These are phyloP conservation scores for Lepraria neglecta DNA, from an alignment of 495 filamentous ascomycete genomes.

Conservation along the genomic window DNA sequence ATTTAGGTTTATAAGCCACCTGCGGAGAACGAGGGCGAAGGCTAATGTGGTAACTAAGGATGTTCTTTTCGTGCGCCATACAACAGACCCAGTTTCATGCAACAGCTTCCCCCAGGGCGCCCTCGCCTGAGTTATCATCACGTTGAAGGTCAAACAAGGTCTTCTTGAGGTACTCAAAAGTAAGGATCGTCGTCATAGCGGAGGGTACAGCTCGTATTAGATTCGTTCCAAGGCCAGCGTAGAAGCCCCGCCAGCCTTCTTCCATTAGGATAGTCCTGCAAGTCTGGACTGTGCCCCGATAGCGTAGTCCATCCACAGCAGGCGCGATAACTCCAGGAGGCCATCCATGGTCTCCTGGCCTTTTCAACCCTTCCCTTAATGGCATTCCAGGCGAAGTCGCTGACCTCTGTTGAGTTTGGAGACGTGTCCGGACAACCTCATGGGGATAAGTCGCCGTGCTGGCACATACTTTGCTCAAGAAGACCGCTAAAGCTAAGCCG, in stretches of 20 bases:
- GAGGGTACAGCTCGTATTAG: constrained; percentile 92
- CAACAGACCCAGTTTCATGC: constrained; percentile 6
- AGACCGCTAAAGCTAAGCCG: constrained; percentile 81
- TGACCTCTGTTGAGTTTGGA: constrained; percentile 87
- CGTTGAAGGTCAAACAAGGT: constrained; percentile 44
- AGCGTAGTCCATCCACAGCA: constrained; percentile 58
- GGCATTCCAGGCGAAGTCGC: constrained; percentile 41
- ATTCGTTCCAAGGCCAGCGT: constrained; percentile 96
- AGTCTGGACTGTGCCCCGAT: constrained; percentile 75
- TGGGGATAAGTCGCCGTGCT: constrained; percentile 96
- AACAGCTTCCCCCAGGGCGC: constrained; percentile 15
- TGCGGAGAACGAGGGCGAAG: background rate
- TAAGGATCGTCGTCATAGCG: constrained; percentile 94
- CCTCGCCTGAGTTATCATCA: constrained; percentile 41
- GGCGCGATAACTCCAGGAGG: constrained; percentile 46
- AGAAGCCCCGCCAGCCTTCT: constrained; percentile 95
- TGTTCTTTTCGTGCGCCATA: background rate
- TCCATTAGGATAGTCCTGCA: constrained; percentile 77
- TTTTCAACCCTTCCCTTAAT: constrained; percentile 33
- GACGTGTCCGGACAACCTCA: constrained; percentile 62
- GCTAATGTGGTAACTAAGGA: background rate
- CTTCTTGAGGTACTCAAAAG: constrained; percentile 82
- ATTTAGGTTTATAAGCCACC: no score
- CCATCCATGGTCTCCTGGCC: constrained; percentile 38
- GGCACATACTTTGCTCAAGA: constrained; percentile 88